Percentiles rank a stretch among this genome's conserved stretches.
phyloP scores from a whole-genome alignment of 257 asterid genomes.

The Nicotiana paniculata region DNA sequence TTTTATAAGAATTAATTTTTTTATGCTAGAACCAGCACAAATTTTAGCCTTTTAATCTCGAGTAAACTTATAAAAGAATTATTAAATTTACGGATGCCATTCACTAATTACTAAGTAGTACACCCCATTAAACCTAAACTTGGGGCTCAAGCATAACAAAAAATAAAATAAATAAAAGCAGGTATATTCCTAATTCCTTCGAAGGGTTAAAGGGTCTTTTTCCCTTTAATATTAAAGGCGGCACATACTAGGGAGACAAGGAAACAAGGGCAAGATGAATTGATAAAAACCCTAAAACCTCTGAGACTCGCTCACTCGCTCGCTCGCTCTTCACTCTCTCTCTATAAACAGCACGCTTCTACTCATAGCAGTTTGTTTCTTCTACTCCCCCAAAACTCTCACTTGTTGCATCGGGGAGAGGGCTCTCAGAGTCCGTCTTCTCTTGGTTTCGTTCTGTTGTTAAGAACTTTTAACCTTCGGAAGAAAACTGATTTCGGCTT shows the following conservation, averaged over 20 bases:
- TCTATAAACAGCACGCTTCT: neutral
- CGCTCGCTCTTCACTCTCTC: neutral
- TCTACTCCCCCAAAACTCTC: neutral
- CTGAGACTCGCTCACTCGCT: neutral
- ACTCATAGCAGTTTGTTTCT: neutral
- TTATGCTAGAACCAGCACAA: no score
- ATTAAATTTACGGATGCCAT: no score
- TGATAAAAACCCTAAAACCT: slow-evolving; percentile 12
- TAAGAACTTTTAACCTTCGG: neutral
- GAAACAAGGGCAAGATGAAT: neutral
- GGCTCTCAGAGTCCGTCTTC: slow-evolving; percentile 6
- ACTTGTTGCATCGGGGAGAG: neutral
- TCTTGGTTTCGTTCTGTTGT: neutral
- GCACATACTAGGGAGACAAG: neutral
- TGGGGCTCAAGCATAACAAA: neutral
- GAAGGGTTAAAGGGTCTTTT: neutral
- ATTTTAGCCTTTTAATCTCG: no score
- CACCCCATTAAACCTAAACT: neutral
- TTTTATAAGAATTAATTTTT: no score
- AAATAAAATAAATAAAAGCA: neutral
- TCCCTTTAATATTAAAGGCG: neutral
- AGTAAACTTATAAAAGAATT: no score
- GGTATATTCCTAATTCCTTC: neutral
- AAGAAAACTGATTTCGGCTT: neutral
- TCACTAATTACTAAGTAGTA: no score